These are phyloP conservation scores for Caryocar brasiliense DNA, from an alignment of 441 rosid genomes.

Conservation along the genomic window DNA sequence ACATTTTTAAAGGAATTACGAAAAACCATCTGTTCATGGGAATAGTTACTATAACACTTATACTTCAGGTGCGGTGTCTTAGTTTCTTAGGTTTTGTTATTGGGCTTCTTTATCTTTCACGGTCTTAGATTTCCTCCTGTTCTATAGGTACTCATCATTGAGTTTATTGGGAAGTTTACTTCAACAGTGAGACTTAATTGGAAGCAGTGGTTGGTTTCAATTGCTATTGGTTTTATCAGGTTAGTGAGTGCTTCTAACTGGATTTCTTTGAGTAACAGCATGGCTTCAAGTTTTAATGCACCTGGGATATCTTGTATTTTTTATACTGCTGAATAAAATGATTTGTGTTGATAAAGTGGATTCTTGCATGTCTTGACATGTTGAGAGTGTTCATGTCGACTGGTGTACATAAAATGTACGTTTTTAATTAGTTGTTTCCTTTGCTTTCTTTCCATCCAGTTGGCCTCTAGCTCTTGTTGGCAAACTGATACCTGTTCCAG, in stretches of 20 bases:
- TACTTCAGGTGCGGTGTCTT: conserved; percentile 59
- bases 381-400: too few species aligned
- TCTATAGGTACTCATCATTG: conserved; percentile 54
- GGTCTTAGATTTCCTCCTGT: too few species aligned
- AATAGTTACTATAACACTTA: conserved; percentile 49
- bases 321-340: not conserved
- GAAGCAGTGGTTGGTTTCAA: conserved; percentile 65
- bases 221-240: conserved; percentile 57
- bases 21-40: conserved; percentile 69
- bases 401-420: too few species aligned
- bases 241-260: conserved; percentile 14
- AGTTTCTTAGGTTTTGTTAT: not conserved
- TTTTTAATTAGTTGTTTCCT: too few species aligned
- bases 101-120: not conserved
- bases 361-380: too few species aligned
- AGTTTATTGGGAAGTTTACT: conserved; percentile 79
- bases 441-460: conserved; percentile 29
- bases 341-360: too few species aligned
- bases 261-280: not conserved
- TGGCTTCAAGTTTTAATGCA: not conserved
- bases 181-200: conserved; percentile 59
- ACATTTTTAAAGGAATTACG: conserved; percentile 58
- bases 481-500: conserved; percentile 69
- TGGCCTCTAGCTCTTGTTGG: conserved; percentile 84
- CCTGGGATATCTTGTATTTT: not conserved